phyloP scores from a whole-genome alignment of 306 rosid species.

The Cucumis melo region DNA sequence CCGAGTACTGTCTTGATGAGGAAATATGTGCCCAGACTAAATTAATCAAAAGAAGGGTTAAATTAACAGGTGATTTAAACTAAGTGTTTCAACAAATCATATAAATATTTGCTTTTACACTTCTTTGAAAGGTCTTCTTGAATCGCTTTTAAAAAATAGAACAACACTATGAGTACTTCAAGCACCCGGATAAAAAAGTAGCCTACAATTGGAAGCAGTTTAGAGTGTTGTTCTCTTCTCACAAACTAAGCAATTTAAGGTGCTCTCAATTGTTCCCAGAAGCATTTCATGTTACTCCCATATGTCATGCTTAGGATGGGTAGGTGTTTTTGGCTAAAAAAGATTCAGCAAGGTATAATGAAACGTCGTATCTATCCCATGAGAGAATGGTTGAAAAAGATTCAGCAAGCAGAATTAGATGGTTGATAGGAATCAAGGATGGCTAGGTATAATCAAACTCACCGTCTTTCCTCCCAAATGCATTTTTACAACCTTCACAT shows the following conservation, averaged over 20 bases:
- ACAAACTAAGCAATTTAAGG: neutral
- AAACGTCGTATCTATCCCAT: neutral
- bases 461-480: slow-evolving; percentile 79
- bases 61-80: too few species aligned
- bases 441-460: slow-evolving; percentile 16
- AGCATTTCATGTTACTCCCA: neutral
- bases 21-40: neutral
- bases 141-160: neutral
- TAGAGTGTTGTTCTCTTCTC: neutral
- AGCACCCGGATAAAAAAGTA: neutral
- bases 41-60: neutral
- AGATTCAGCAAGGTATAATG: too few species aligned
- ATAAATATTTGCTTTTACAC: too few species aligned
- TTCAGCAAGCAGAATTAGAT: neutral
- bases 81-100: too few species aligned
- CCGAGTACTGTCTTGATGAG: neutral
- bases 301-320: neutral
- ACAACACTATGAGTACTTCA: neutral
- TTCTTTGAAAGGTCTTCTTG: neutral
- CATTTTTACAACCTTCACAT: slow-evolving; percentile 86
- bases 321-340: neutral
- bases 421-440: neutral
- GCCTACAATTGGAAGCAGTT: neutral
- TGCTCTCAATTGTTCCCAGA: neutral
- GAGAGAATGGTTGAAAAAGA: neutral